Evolutionary conservation across 345 rosid genomes (phyloP), one percentile per base, ranked within the genome.

Genomic region (Sapria himalayana): DNA sequence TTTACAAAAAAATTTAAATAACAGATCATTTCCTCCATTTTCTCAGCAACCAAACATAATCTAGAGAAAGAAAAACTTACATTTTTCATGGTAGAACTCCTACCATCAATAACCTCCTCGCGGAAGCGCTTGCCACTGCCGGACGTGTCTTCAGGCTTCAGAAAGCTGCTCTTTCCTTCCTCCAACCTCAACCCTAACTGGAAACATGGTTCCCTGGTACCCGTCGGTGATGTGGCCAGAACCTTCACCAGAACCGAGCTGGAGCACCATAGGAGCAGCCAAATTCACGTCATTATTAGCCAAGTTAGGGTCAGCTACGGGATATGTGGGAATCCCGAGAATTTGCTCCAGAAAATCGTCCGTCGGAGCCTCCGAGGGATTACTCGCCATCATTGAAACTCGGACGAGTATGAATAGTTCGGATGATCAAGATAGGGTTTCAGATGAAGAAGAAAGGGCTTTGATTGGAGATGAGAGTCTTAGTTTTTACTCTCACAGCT

Each of bases 291-390:
- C 76, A 19, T 55, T 51, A 7, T 62, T 71, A 2, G 70, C 48
- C 25, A 81, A 52, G 31, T 78, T 72, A 1, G 72, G 43, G 8
- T 70, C 92, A 1, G 84, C 36, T 15, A 81, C 55, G 18, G 66
- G 62, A 55, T 72, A 89, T 69, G 55, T 71, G 13, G 70, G 84
- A 27, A 80, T 58, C 33, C 89, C 71, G 25, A 91, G 85, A 37
- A 91, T 73, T 63, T 80, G 94, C 55, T 77, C 93, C 35, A 91
- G 63, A 71, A 91, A 91, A 61, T 91, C 96, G 53, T 91, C 99
- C 17, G 68, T 15, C 2, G 86, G 61, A 18, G 76, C 48, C 12
- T 71, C 86, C 33, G 69, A 58, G 32, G 73, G 76, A 41, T 84
- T 91, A 56, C 71, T 78, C 29, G 99, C 81, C 99, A 91, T 91